Base-by-base conservation (phyloP, 2,329 filamentous ascomycete genomes). In the Exophiala dermatitidis region DNA sequence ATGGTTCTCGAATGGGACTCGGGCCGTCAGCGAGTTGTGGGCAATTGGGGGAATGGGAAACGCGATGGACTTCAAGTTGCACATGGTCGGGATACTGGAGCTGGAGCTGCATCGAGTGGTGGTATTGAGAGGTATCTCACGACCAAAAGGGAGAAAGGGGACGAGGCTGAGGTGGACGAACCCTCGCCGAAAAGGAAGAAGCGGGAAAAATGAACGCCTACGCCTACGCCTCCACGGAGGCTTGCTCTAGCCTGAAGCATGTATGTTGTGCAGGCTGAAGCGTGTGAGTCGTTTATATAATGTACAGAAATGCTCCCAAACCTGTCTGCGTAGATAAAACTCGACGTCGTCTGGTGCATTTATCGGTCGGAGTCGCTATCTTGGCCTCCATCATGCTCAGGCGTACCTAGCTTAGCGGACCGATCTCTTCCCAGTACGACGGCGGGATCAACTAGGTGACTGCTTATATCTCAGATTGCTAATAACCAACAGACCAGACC, bases 1-100 rank as follows among this genome's bases (percentile, higher is more conserved):
- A 54, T 57, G 45, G 42, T 34, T 6, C 3, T 57, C 2, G 34
- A 28, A 5, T 57, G 55, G 55, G 52, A 57, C n/a, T 40, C 44
- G n/a, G 47, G 43, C 19, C 38, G 6, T 12, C 12, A 36, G 30
- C 29, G 8, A 6, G 41, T 49, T 1, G 6, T 40, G 12, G 53
- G 44, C 5, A 12, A 12, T 1, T 52, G 49, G 49, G 34, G 12
- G 2, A 32, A 12, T 5, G 8, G 5, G 3, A 2, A 29, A 12
- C 26, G 3, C 10, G 29, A 31, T 19, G 34, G 40, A 41, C 12
- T 4, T n/a, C 33, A 36, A 36, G 6, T n/a, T 19, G 19, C 19
- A 19, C 19, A 19, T 19, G 19, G 19, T 19, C 19, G 19, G 19
- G 19, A 19, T 19, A 19, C 19, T 19, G 19, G 19, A 19, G 19